phyloP scores from a whole-genome alignment of 176 grass and related monocot species.

The Elaeis guineensis region DNA sequence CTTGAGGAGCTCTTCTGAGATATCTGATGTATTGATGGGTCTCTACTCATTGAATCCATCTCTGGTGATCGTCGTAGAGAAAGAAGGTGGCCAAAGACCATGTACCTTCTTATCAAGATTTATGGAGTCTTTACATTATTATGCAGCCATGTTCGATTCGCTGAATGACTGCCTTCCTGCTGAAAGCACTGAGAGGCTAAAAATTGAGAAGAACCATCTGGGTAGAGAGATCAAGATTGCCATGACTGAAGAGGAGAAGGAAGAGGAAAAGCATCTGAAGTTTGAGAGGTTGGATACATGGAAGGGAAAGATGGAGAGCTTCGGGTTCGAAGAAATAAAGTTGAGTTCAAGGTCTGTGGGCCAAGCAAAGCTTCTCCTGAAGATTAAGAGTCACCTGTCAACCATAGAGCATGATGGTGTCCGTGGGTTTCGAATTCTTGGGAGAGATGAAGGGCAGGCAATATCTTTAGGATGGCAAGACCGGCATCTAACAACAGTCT shows the following conservation, averaged over 20 bases:
- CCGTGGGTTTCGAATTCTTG: conserved; percentile 45
- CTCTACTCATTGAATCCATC: conserved; percentile 43
- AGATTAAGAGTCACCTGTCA: conserved; percentile 53
- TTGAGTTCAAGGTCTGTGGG: conserved; percentile 66
- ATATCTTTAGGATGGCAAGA: conserved; percentile 62
- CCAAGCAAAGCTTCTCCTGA: conserved; percentile 84
- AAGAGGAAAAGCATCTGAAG: background rate
- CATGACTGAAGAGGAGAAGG: conserved; percentile 4
- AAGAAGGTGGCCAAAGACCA: conserved; percentile 4
- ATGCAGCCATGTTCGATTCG: conserved; percentile 63
- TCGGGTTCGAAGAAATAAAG: conserved; percentile 38
- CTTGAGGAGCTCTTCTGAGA: conserved; percentile 21
- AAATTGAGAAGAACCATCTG: conserved; percentile 68
- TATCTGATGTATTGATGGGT: conserved; percentile 21
- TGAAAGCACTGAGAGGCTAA: conserved; percentile 54
- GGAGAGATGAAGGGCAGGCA: conserved; percentile 27
- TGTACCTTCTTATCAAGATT: conserved; percentile 34
- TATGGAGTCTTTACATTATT: conserved; percentile 49
- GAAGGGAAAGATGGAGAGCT: conserved; percentile 42
- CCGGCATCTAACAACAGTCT: conserved; percentile 36
- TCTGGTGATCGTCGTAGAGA: conserved; percentile 54
- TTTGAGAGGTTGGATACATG: conserved; percentile 8
- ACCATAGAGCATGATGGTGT: conserved; percentile 15
- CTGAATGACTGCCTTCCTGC: conserved; percentile 66
- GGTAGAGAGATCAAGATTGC: conserved; percentile 52